Conservation (phyloP, 805 yeast species). For the Saccharomyces paradoxus region DNA sequence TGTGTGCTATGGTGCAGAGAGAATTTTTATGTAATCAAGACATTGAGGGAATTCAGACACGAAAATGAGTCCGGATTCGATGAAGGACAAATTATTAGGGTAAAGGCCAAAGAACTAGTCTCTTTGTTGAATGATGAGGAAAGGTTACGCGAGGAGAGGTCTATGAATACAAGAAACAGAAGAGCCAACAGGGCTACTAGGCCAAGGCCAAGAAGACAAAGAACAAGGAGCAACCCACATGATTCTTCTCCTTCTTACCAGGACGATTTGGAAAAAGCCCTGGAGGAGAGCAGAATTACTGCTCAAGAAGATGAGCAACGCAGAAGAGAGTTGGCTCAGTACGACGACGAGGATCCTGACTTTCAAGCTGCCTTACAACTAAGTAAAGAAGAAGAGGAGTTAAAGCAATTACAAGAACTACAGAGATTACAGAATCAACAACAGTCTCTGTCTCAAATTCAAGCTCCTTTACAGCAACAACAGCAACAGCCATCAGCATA, state of each 20-base stretch:
- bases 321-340: conserved; percentile 29
- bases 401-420: conserved; percentile 24
- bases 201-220: conserved; percentile 30
- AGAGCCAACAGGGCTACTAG: conserved; percentile 30
- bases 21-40: conserved; percentile 78
- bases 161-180: conserved; percentile 30
- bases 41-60: conserved; percentile 82
- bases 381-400: conserved; percentile 28
- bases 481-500: conserved; percentile 18
- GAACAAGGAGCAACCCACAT: conserved; percentile 14
- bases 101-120: conserved; percentile 83
- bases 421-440: conserved; percentile 21
- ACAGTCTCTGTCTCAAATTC: conserved; percentile 6
- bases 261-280: conserved; percentile 68
- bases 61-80: conserved; percentile 71
- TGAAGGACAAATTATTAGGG: conserved; percentile 81
- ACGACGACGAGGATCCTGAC: conserved; percentile 23
- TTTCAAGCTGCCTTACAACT: conserved; percentile 25
- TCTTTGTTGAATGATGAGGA: conserved; percentile 75
- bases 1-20: conserved; percentile 90
- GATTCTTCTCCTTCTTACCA: conserved; percentile 43
- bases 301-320: conserved; percentile 76
- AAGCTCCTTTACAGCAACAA: conserved; percentile 8
- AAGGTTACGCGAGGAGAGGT: conserved; percentile 64
- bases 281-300: conserved; percentile 70